Evolutionary conservation across 2,329 filamentous ascomycete genomes (phyloP).

Genomic region (Aspergillus intermedius): DNA sequence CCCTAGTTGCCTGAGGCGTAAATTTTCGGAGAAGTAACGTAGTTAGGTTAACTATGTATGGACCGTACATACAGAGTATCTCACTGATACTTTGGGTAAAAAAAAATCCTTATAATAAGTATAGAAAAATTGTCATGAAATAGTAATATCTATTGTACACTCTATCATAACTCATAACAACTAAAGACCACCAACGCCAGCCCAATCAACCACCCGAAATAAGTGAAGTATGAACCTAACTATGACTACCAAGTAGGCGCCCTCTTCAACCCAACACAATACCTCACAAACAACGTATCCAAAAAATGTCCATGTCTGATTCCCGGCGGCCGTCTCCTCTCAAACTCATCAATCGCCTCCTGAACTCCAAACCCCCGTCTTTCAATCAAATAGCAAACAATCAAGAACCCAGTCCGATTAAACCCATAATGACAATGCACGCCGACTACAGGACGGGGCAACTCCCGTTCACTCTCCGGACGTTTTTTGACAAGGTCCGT

Average conservation of each 20-base stretch:
- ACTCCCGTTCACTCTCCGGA: conserved; percentile 25
- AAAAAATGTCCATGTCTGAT: conserved; percentile 88
- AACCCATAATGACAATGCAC: conserved; percentile 97
- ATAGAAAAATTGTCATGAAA: neutral
- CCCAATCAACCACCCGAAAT: conserved; percentile 1
- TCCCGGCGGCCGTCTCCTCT: conserved; percentile 64
- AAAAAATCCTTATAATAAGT: too few species aligned
- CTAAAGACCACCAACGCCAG: too few species aligned
- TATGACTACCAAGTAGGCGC: conserved; percentile 31
- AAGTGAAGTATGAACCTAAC: neutral
- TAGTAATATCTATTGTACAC: conserved; percentile 12
- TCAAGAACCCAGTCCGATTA: conserved; percentile 87
- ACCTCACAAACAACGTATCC: conserved; percentile 74
- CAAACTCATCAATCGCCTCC: conserved; percentile 74
- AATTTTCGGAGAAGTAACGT: neutral
- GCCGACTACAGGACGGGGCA: conserved; percentile 53
- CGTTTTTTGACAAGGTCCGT: conserved; percentile 40
- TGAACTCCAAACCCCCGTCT: conserved; percentile 63
- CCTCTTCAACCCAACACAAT: conserved; percentile 50
- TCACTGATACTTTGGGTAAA: too few species aligned
- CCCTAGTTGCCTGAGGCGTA: conserved; percentile 24
- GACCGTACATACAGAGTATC: neutral
- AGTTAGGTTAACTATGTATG: neutral
- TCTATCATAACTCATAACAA: conserved; percentile 19
- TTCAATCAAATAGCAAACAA: conserved; percentile 87